Base-by-base conservation (phyloP, 305 asterid species). In the Caryopteris hybrid region DNA sequence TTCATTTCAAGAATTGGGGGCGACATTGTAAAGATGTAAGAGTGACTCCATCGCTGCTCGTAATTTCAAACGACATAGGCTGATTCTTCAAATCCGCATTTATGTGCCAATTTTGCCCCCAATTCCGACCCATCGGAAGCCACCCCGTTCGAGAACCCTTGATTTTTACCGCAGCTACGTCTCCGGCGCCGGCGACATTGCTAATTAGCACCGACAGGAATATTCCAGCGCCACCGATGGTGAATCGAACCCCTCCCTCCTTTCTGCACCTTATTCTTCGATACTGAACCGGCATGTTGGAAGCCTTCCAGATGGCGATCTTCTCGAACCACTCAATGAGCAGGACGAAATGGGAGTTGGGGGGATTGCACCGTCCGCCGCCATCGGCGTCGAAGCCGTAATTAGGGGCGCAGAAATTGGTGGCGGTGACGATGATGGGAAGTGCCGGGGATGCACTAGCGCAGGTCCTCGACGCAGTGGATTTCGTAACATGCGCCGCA, bases 381-480 rank as follows among this genome's bases (percentile, higher is more conserved):
- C 85, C 86, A 61, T 85, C 96, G 36, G 87, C 76, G 3, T 80
- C 90, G 68, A 90, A 80, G 4, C 91, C 93, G 81, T 78, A 90
- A 47, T 92, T 90, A n/a, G n/a, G n/a, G n/a, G n/a, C n/a, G n/a
- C n/a, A n/a, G n/a, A n/a, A n/a, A n/a, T n/a, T n/a, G n/a, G 97
- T 92, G 34, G 97, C 98, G 36, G 98, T 92, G 13, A 92, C 88
- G 74, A 92, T 86, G 13, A 83, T 88, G n/a, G 10, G 98, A 90
- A 0, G 98, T 90, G 34, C 98, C 98, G 4, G 98, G 98, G 67
- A 90, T 85, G 76, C 98, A 92, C 97, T 96, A 92, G 11, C 88
- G 77, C 70, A 88, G 83, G 59, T 90, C 98, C 55, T 90, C 93
- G 9, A 88, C 95, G 83, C 98, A 92, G 53, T 87, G 81, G 72